A percentile compares a stretch with the other conserved stretches of the same genome.
These are phyloP conservation scores for Leucogyrophana mollusca DNA, from an alignment of 768 basidiomycete genomes.

Conservation along the genomic window DNA sequence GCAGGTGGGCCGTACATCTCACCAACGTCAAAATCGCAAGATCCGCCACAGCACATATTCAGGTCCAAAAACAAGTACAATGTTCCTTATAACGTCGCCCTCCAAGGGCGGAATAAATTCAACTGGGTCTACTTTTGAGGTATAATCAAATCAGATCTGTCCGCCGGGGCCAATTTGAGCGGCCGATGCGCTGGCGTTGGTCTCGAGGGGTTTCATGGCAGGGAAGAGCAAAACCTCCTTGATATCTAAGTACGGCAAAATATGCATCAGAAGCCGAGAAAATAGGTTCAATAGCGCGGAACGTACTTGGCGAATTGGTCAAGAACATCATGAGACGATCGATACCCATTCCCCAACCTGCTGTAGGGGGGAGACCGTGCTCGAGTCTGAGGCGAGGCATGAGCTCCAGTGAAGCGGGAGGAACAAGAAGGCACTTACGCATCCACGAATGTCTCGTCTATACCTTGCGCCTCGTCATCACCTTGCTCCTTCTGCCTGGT, in stretches of 20 bases:
- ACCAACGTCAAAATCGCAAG: no score
- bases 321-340: slow-evolving; percentile 99
- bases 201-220: slow-evolving; percentile 88
- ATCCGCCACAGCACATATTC: no score
- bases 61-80: no score
- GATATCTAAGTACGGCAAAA: slow-evolving; percentile 59
- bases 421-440: slow-evolving; percentile 56
- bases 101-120: no score
- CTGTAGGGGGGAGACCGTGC: slow-evolving; percentile 96
- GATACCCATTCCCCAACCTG: slow-evolving; percentile 96
- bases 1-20: no score
- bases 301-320: slow-evolving; percentile 89
- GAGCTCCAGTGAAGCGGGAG: slow-evolving; percentile 1
- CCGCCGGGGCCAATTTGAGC: slow-evolving; percentile 29
- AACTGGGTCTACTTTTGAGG: no score
- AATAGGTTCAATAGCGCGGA: neutral
- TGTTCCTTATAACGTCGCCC: no score
- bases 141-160: slow-evolving; percentile 4
- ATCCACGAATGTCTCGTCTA: slow-evolving; percentile 94
- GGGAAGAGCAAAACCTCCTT: slow-evolving; percentile 97
- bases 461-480: slow-evolving; percentile 96
- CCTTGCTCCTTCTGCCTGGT: slow-evolving; percentile 92
- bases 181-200: slow-evolving; percentile 33
- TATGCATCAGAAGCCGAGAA: slow-evolving; percentile 7
- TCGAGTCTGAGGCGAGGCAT: slow-evolving; percentile 65